Evolutionary conservation across 1,284 basidiomycete species (phyloP), one percentile per base, ranked within the genome.

Genomic region (Trametes sp.): DNA sequence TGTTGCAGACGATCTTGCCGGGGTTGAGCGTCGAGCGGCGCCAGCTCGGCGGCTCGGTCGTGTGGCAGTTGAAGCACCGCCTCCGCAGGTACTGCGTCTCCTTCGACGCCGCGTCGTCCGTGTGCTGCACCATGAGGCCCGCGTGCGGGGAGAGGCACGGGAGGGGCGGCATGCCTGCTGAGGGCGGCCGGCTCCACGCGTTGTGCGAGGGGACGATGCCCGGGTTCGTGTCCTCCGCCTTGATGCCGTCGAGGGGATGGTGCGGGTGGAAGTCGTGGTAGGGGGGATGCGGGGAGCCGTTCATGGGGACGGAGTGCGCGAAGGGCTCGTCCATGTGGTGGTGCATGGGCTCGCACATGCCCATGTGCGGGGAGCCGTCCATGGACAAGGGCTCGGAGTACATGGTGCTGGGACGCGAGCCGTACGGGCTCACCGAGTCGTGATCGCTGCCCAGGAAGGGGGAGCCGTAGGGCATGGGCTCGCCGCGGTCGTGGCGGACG

Each of bases 1-100:
- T 94, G 84, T 94, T 94, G 83, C 92, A 94, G 57, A 94, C 92
- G 73, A 94, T 94, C 78, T 94, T 94, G 67, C 92, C 92, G 2
- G 90, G 91, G 76, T 92, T 93, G 73, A 94, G 87, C 8, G 92
- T 94, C 33, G 87, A 90, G 41, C 92, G 86, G 53, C 92, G 87
- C 92, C 92, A 94, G 29, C 87, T 89, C 2, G 92, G 92, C 0
- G 92, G 92, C 75, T 94, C 92, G 1, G 92, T 94, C 23, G 92
- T 93, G 74, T 92, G 92, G 78, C 92, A 94, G 79, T 94, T 94
- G 83, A 90, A 92, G 79, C 92, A 94, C 16, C 91, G 83, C 35
- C 92, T 82, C 24, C 92, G 89, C 59, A 94, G 87, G 72, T 92
- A 93, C 76, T 93, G 92, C 0, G 92, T 94, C 75, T 94, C 92